Evolutionary conservation across 1,139 yeast species (phyloP), one percentile per base, ranked within the genome.

Genomic region (Blastobotrys malaysiensis): DNA sequence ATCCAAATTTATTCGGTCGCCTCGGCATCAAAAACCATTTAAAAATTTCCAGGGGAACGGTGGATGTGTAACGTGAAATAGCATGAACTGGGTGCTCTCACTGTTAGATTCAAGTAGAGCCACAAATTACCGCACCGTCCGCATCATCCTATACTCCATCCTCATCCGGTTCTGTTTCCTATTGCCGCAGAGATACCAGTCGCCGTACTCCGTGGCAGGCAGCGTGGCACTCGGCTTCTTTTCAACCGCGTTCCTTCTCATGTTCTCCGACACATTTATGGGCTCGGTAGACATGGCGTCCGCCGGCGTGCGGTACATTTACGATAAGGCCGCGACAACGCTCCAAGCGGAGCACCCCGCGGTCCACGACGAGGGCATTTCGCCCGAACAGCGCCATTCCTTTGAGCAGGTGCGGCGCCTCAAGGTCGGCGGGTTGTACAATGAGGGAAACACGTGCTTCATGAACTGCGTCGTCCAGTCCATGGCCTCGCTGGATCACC

Each of bases 381-480:
- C 39, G 39, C 16, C 55, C 14, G 71, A 69, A 52, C 59, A 57
- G 51, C 56, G 57, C 1, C 55, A 63, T n/a, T 59, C 58, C 16
- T 62, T 65, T 46, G 63, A 57, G 36, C 57, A 54, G n/a, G 66
- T 65, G 59, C 56, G 63, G 44, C 57, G 60, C 45, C 59, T 65
- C 14, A 62, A 61, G 58, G 79, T 88, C 43, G 97, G 96, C 22
- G 97, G 97, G 1, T 75, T 90, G 46, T 79, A 82, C 58, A 90
- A 90, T 69, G 97, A 89, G 61, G 97, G 97, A 13, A 90, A 90
- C 65, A 88, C 96, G 0, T 90, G 97, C 68, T 90, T 90, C 64
- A 89, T 90, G 95, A 90, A 90, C 69, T 83, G 90, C 19, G 96
- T 90, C 1, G 73, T 90, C 43, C 97, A 90, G 69, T 80, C 89